phyloP scores from a whole-genome alignment of 140 eudicot genomes.

The Bidens hawaiensis region DNA sequence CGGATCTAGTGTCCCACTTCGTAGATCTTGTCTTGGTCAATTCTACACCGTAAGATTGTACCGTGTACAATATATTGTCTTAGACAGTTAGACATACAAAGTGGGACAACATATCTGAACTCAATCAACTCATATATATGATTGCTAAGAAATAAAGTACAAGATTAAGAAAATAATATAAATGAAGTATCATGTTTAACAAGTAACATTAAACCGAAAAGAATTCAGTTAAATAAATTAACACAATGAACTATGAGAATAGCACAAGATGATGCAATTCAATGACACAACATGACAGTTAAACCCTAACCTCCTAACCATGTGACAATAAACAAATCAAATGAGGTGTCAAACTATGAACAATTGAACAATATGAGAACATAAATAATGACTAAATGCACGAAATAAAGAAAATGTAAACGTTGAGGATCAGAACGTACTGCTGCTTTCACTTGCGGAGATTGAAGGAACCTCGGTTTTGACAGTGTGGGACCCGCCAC shows the following conservation, averaged over 20 bases:
- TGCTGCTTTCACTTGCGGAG: slow-evolving; percentile 73
- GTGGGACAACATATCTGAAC: background rate
- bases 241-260: slow-evolving; percentile 23
- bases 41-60: background rate
- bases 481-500: slow-evolving; percentile 39
- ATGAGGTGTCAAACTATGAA: slow-evolving; percentile 55
- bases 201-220: background rate
- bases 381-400: slow-evolving; percentile 1
- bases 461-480: slow-evolving; percentile 69
- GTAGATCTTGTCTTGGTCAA: background rate
- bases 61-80: background rate
- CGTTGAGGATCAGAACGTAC: slow-evolving; percentile 41
- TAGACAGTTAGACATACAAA: too few relatives aligned
- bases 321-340: slow-evolving; percentile 17
- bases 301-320: slow-evolving; percentile 31
- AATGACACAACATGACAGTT: slow-evolving; percentile 19
- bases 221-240: slow-evolving; percentile 5
- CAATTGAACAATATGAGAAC: slow-evolving; percentile 30
- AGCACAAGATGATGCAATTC: slow-evolving; percentile 24
- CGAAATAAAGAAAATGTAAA: background rate
- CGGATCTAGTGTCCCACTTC: background rate
- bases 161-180: too few relatives aligned
- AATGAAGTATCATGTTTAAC: background rate
- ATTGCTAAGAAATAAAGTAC: background rate
- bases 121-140: background rate